A percentile compares a stretch with the other conserved stretches of the same genome.
These are phyloP conservation scores for Grigorovia yakushimaensis DNA, from an alignment of 805 yeast genomes.

Conservation along the genomic window DNA sequence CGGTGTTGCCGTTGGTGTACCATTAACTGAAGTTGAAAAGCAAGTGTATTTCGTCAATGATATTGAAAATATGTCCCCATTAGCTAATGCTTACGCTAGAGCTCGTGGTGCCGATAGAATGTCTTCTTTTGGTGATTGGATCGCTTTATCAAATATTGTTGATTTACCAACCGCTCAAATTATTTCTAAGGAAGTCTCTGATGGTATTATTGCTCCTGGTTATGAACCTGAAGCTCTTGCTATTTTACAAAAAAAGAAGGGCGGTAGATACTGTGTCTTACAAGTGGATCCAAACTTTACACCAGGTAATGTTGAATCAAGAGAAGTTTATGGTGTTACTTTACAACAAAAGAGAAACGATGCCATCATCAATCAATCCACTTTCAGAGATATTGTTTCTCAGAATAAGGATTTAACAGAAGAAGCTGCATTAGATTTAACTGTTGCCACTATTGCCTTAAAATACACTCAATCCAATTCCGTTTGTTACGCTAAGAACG, in stretches of 20 bases:
- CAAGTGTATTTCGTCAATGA: conserved; percentile 89
- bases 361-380: conserved; percentile 80
- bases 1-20: conserved; percentile 95
- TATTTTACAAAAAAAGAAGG: conserved; percentile 81
- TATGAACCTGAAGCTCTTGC: conserved; percentile 85
- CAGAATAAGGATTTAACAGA: conserved; percentile 77
- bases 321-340: conserved; percentile 92
- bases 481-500: conserved; percentile 95
- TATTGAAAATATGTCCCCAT: conserved; percentile 87
- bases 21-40: conserved; percentile 83
- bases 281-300: conserved; percentile 90
- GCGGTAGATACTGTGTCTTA: conserved; percentile 90
- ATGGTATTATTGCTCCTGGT: conserved; percentile 98
- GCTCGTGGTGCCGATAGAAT: conserved; percentile 99
- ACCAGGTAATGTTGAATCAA: conserved; percentile 71
- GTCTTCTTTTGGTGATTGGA: conserved; percentile 98
- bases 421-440: conserved; percentile 85
- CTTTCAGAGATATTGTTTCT: conserved; percentile 87
- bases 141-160: conserved; percentile 91
- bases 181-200: conserved; percentile 93
- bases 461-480: conserved; percentile 99
- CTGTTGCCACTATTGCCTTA: conserved; percentile 93
- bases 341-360: conserved; percentile 96
- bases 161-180: conserved; percentile 94
- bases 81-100: conserved; percentile 96